phyloP scores from a whole-genome alignment of 2,329 filamentous ascomycete genomes.

The Pseudogymnoascus sp. region DNA sequence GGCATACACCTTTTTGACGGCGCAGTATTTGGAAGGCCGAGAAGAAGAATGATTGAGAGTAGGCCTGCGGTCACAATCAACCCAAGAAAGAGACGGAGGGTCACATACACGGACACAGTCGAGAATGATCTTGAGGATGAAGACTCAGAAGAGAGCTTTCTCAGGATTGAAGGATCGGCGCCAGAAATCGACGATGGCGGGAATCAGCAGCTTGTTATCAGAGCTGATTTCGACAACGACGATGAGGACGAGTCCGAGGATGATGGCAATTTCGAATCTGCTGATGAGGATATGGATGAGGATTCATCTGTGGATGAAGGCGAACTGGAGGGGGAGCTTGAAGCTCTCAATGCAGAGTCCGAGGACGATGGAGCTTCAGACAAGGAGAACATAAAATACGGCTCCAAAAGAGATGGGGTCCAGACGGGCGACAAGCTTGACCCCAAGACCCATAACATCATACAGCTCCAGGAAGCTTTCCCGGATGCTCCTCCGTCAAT shows the following conservation, averaged over 20 bases:
- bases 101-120: conserved; percentile 36
- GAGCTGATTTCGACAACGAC: conserved; percentile 29
- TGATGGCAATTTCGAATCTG: conserved; percentile 26
- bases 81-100: conserved; percentile 59
- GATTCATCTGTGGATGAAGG: conserved; percentile 20
- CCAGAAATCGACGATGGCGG: conserved; percentile 19
- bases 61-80: conserved; percentile 66
- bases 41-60: conserved; percentile 49
- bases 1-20: conserved; percentile 81
- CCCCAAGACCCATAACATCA: conserved; percentile 14
- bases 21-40: conserved; percentile 71
- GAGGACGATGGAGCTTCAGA: conserved; percentile 14
- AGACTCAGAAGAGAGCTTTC: conserved; percentile 18
- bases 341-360: conserved; percentile 10
- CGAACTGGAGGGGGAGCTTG: conserved; percentile 18
- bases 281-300: conserved; percentile 22
- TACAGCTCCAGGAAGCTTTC: conserved; percentile 26
- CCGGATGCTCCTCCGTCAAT: conserved; percentile 24
- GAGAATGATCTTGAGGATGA: conserved; percentile 31
- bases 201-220: conserved; percentile 23
- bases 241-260: conserved; percentile 24
- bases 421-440: not conserved
- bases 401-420: not conserved
- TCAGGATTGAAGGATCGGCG: conserved; percentile 29
- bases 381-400: not conserved